phyloP scores from a whole-genome alignment of 139 green algal species.

The Microglena sp. region DNA sequence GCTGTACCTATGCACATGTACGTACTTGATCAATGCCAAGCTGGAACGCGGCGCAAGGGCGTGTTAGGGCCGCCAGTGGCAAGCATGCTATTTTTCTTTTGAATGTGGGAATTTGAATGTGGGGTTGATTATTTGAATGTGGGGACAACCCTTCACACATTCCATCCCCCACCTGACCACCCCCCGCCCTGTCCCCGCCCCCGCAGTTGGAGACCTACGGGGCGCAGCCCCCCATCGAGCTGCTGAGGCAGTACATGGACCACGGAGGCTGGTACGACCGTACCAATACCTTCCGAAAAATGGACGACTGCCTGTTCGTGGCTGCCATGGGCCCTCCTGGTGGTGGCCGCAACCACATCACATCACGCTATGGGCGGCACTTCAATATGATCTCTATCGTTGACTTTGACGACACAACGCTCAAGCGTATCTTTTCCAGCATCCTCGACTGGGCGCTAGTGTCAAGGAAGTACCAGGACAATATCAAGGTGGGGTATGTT shows the following conservation, averaged over 20 bases:
- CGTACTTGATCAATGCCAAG: too few species aligned
- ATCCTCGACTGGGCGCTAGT: constrained; percentile 57
- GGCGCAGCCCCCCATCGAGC: constrained; percentile 48
- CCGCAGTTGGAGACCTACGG: too few species aligned
- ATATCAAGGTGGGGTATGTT: constrained; percentile 35
- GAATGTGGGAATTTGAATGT: too few species aligned
- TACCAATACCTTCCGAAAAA: constrained; percentile 36
- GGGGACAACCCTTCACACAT: too few species aligned
- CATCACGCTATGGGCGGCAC: constrained; percentile 47
- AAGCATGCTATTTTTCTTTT: too few species aligned
- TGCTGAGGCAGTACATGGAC: constrained; percentile 69
- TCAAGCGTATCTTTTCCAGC: constrained; percentile 52
- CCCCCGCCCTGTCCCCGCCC: too few species aligned
- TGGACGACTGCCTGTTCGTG: constrained; percentile 62
- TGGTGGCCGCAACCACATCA: constrained; percentile 43
- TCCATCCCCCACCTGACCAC: too few species aligned
- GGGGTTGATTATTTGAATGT: too few species aligned
- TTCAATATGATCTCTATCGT: constrained; percentile 51
- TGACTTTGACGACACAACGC: constrained; percentile 40
- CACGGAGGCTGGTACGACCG: constrained; percentile 58
- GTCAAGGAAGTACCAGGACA: constrained; percentile 27
- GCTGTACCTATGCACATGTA: too few species aligned
- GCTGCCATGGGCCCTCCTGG: constrained; percentile 59
- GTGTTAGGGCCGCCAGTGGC: too few species aligned
- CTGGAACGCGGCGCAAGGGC: too few species aligned